Conservation (phyloP, 1,284 basidiomycete genomes). For the Microbotryum violaceum region DNA sequence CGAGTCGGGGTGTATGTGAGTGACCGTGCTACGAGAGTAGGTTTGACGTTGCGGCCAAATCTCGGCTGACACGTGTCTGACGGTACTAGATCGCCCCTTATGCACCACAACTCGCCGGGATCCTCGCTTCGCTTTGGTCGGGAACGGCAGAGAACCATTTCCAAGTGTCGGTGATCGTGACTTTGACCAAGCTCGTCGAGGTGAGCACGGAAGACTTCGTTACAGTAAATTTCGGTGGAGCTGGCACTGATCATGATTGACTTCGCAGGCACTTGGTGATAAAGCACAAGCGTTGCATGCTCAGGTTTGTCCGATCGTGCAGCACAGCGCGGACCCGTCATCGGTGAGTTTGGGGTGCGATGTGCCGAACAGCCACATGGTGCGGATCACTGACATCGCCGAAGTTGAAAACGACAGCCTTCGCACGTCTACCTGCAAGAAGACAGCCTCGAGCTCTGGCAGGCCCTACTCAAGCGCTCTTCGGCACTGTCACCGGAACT, state of each 20-base stretch:
- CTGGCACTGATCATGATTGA: neutral
- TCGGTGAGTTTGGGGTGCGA: constrained; percentile 7
- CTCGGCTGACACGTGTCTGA: neutral
- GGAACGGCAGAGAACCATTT: constrained; percentile 24
- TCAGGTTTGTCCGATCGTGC: constrained; percentile 27
- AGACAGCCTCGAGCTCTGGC: constrained; percentile 35
- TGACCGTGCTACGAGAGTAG: neutral
- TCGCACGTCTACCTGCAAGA: constrained; percentile 34
- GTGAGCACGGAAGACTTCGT: neutral
- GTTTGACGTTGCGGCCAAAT: too few relatives aligned
- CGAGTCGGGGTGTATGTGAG: constrained; percentile 26
- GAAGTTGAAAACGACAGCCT: constrained; percentile 10
- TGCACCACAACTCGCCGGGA: constrained; percentile 22
- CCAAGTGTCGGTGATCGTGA: constrained; percentile 32
- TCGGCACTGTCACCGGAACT: constrained; percentile 23
- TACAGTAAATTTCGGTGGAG: too few relatives aligned
- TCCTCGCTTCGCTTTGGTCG: constrained; percentile 31
- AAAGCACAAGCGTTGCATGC: constrained; percentile 25
- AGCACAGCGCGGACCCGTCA: constrained; percentile 25
- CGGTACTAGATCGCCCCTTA: constrained; percentile 30
- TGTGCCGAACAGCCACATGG: too few relatives aligned
- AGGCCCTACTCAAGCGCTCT: constrained; percentile 20
- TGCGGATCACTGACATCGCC: neutral
- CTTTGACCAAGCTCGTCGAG: constrained; percentile 32
- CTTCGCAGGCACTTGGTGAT: constrained; percentile 17